Evolutionary conservation across 225 moss, liverwort and hornwort species (phyloP), one percentile per base, ranked within the genome.

Genomic region (Thuidium tamariscinum): DNA sequence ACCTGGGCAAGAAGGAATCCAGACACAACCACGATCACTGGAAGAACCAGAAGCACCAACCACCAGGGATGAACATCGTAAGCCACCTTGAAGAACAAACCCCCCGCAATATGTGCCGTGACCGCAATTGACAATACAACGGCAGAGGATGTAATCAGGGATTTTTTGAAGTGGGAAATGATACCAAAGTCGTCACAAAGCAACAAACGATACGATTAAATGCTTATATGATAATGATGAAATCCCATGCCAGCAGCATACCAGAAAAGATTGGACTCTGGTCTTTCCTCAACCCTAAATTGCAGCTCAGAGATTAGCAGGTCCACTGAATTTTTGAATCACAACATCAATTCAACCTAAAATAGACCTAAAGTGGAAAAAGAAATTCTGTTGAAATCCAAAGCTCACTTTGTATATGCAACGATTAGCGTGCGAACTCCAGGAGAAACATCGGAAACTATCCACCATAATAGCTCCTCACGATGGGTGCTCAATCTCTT

Each of bases 211-310:
- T 34, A 27, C 5, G 29, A 62, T 56, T 16, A 42, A 71, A 26
- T 44, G 48, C 39, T 62, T 32, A 10, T 27, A 30, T 34, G 74
- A 59, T 54, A 21, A 21, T 52, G 9, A n/a, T 63, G 32, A 36
- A 44, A 48, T 83, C 13, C 49, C 36, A 56, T 65, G 29, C 30
- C 37, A 19, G 60, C 15, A 68, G 39, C 34, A 25, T 55, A 18
- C 37, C 37, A 49, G 10, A 32, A 49, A 26, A 29, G 29, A 42
- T 5, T 72, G 19, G 2, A 84, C 25, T 37, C 51, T 56, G 26
- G 55, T 79, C 20, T 70, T 64, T 30, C 67, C 57, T 49, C 13
- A 92, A 89, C 85, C 90, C 92, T 89, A 90, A 90, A 83, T 87
- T 80, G 61, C n/a, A 85, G 89, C 85, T 68, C 56, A 82, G 49